Base-by-base conservation (phyloP, 2,329 filamentous ascomycete species). In the Leptographium procerum region DNA sequence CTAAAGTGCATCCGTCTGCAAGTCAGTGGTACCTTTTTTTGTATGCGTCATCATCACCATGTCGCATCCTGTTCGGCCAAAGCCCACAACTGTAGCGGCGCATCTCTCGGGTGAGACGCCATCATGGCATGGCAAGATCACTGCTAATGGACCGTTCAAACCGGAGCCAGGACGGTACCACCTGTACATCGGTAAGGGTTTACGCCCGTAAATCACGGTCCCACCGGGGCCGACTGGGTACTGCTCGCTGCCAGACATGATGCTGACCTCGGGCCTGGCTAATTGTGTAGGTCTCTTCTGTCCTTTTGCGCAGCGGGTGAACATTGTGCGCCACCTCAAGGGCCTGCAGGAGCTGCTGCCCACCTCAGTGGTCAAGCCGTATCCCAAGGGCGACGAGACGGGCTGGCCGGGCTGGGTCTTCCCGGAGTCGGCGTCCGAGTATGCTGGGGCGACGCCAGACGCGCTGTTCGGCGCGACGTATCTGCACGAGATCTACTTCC, bases 371-470 rank as follows among this genome's bases (percentile, higher is more conserved):
- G 82, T 87, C 1, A 80, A 80, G 63, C 79, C 84, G 0, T 87
- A 87, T 61, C 85, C 85, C 0, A 88, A 87, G 66, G 83, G 82
- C 55, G 77, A 84, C 63, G 75, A 78, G 22, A 76, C 78, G 9
- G 83, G 84, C 36, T 86, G 82, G 80, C 80, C 81, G 0, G 83
- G 82, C 16, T 85, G 81, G 81, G 73, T 75, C 33, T 87, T 87
- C 63, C 78, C 82, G 0, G 69, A 69, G 3, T 71, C 73, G 0
- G 67, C 77, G 57, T 70, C 77, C 52, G 73, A 79, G 62, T 86
- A 86, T 64, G 78, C 77, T 22, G 78, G 75, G 19, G 78, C 84
- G 7, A 86, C 83, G 0, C 73, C 78, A 3, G 84, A 87, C 65
- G 75, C 77, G 33, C 72, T 86, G 5, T 86, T 82, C 62, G 73